Percentiles rank a stretch among this genome's conserved stretches.
Evolutionary conservation across 1,284 basidiomycete species (phyloP).

Genomic region (Vanrija humicola): DNA sequence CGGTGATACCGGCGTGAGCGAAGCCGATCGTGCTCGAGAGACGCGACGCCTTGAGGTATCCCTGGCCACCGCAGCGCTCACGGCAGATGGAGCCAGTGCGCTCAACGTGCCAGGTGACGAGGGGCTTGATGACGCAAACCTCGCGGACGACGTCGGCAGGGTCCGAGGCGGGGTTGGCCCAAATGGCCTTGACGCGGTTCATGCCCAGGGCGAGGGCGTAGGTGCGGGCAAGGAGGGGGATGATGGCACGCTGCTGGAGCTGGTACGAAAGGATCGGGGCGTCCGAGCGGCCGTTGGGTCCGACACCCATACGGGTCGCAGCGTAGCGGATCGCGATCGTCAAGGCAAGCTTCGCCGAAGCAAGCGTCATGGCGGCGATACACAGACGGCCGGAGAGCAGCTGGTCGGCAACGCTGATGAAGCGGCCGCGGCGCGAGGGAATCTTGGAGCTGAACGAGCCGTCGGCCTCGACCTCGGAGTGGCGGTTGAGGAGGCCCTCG

Average conservation of each 20-base stretch:
- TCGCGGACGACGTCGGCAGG: constrained; percentile 8
- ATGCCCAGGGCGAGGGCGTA: constrained; percentile 9
- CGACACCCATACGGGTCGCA: constrained; percentile 7
- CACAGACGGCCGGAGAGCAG: constrained; percentile 15
- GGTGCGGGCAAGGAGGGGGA: constrained; percentile 13
- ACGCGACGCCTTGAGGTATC: constrained; percentile 7
- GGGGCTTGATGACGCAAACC: constrained; percentile 14
- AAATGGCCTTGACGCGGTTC: constrained; percentile 10
- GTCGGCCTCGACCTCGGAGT: constrained; percentile 7
- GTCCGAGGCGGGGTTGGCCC: constrained; percentile 7
- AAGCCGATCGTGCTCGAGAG: constrained; percentile 5
- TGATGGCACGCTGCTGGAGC: constrained; percentile 15
- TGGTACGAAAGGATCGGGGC: constrained; percentile 13
- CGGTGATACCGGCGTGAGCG: constrained; percentile 14
- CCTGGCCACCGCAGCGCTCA: constrained; percentile 16
- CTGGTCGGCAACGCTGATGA: constrained; percentile 15
- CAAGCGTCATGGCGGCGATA: constrained; percentile 11
- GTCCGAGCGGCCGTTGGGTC: constrained; percentile 8
- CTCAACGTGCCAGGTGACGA: constrained; percentile 15
- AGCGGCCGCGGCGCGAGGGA: constrained; percentile 9
- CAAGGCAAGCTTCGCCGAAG: constrained; percentile 6
- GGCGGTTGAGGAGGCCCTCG: constrained; percentile 11
- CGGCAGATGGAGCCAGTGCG: constrained; percentile 7
- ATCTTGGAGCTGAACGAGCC: constrained; percentile 11
- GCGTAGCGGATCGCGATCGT: constrained; percentile 12